Evolutionary conservation across 2,329 filamentous ascomycete species (phyloP).

Genomic region (Neoascochyta sp.): DNA sequence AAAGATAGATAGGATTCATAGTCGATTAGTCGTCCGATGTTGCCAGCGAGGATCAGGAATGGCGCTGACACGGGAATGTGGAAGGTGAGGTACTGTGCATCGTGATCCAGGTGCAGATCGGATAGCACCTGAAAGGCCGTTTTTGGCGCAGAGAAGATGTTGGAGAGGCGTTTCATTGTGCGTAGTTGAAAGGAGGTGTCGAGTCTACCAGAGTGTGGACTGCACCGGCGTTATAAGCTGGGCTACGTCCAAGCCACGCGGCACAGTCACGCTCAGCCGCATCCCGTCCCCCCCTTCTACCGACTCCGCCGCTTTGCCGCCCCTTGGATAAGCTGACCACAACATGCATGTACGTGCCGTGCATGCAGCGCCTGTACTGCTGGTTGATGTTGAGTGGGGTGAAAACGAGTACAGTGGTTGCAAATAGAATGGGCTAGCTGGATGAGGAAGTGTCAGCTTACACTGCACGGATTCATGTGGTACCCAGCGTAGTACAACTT

Average conservation of each 20-base stretch:
- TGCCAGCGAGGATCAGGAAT: slow-evolving; percentile 29
- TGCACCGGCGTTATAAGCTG: slow-evolving; percentile 3
- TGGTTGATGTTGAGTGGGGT: too few relatives aligned
- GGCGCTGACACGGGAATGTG: slow-evolving; percentile 28
- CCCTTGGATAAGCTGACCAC: too few relatives aligned
- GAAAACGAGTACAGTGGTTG: too few relatives aligned
- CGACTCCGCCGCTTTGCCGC: too few relatives aligned
- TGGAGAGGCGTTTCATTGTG: slow-evolving; percentile 23
- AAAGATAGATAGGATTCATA: slow-evolving; percentile 32
- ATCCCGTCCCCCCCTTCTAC: too few relatives aligned
- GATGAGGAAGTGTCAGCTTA: too few relatives aligned
- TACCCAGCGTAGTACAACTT: too few relatives aligned
- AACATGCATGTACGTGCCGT: too few relatives aligned
- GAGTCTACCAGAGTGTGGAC: not conserved
- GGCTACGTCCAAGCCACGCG: slow-evolving; percentile 2
- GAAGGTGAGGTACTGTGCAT: slow-evolving; percentile 30
- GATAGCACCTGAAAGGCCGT: slow-evolving; percentile 31
- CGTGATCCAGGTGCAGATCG: slow-evolving; percentile 30
- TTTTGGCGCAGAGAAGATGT: slow-evolving; percentile 22
- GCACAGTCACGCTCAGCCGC: slow-evolving; percentile 4
- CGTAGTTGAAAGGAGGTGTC: slow-evolving; percentile 2
- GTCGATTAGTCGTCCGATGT: slow-evolving; percentile 30
- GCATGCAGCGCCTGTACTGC: too few relatives aligned
- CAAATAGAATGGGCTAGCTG: too few relatives aligned
- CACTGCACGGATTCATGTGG: too few relatives aligned